Base-by-base conservation (phyloP, 176 grass and related monocot species). In the Zoysia japonica region DNA sequence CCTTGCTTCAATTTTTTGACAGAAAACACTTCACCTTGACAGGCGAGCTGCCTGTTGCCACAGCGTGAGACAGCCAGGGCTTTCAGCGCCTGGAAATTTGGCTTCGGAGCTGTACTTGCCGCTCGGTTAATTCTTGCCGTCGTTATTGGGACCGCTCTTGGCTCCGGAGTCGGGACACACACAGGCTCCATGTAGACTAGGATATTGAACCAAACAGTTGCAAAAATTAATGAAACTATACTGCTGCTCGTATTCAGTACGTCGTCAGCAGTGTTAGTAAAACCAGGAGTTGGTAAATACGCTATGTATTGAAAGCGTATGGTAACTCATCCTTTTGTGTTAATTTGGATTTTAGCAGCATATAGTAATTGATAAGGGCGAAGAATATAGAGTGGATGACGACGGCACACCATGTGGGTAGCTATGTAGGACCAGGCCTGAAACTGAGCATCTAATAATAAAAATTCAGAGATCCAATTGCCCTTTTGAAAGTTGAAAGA, bases 11-110 rank as follows among this genome's bases (percentile, higher is more conserved):
- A 11, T 44, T 78, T 13, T 75, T 62, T 47, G 62, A 54, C 14
- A 79, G 28, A 70, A 80, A 80, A 75, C 76, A 64, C 10, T 70
- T 63, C 70, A 36, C 39, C 47, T 65, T 80, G 64, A 79, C 61
- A 40, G 47, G 53, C 47, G 47, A 80, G 70, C 82, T 78, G 41
- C 39, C 11, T 83, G 75, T 74, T 79, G 61, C 7, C 45, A 68
- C 52, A 67, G 52, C 39, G 19, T 70, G 45, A 59, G 78, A 81
- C 84, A 86, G 5, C 11, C 36, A n/a, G 47, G 28, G 37, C 74
- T 46, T 78, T 63, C n/a, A 54, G 49, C 5, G 17, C 7, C 47
- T 38, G 4, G 17, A 2, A 77, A 68, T 70, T 62, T 70, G 16
- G 9, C 56, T 81, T 61, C 35, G 48, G 41, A 63, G 36, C 53